phyloP scores from a whole-genome alignment of 139 green algal genomes.

The Bryopsis sp. region DNA sequence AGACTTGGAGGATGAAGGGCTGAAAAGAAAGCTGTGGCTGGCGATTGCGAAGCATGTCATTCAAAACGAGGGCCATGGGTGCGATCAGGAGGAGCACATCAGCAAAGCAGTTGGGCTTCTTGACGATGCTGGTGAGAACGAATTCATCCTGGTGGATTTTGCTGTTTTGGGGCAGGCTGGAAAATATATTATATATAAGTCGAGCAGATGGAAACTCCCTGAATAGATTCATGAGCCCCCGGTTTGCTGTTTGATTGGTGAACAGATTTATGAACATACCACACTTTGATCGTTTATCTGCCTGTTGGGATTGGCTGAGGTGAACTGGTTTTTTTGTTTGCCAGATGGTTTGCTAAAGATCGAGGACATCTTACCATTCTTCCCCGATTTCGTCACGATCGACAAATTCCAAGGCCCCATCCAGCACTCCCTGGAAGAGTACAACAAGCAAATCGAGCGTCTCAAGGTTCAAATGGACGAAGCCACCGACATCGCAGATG shows the following conservation, averaged over 20 bases:
- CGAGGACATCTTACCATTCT: constrained; percentile 94
- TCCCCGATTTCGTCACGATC: constrained; percentile 93
- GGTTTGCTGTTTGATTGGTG: too few relatives aligned
- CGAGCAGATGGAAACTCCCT: too few relatives aligned
- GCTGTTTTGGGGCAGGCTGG: too few relatives aligned
- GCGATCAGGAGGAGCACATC: constrained; percentile 43
- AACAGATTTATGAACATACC: too few relatives aligned
- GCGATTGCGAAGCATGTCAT: constrained; percentile 77
- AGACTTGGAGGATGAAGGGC: constrained; percentile 41
- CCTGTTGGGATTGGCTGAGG: too few relatives aligned
- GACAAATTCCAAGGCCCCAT: constrained; percentile 90
- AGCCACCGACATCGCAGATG: constrained; percentile 66
- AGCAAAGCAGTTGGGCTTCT: constrained; percentile 55
- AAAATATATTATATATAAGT: too few relatives aligned
- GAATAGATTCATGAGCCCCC: too few relatives aligned
- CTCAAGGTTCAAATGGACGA: constrained; percentile 61
- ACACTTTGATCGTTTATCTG: too few relatives aligned
- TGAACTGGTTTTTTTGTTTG: constrained; percentile 5
- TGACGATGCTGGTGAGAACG: constrained; percentile 45
- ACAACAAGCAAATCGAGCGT: constrained; percentile 74
- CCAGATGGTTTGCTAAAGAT: constrained; percentile 73
- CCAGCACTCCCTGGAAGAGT: constrained; percentile 73
- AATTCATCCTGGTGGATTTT: too few relatives aligned
- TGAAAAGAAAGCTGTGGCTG: constrained; percentile 81
- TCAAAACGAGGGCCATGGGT: constrained; percentile 22